These are phyloP conservation scores for Microthlaspi erraticum DNA, from an alignment of 345 rosid species.

Conservation along the genomic window DNA sequence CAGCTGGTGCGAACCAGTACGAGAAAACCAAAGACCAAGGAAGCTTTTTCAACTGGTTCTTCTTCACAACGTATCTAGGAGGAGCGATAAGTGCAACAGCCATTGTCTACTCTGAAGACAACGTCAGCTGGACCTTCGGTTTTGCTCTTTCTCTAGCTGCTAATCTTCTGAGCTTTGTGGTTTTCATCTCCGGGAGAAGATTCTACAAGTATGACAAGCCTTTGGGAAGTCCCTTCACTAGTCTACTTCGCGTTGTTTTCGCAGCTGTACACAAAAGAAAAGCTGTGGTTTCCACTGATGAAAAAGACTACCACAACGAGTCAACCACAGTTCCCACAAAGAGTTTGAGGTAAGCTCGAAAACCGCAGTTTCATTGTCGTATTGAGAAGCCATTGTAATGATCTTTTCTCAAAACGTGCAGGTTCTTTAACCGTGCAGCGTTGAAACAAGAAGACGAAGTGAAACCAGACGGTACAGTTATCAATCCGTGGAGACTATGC, in stretches of 20 bases:
- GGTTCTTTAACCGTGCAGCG: conserved; percentile 48
- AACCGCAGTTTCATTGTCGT: neutral
- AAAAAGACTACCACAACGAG: conserved; percentile 49
- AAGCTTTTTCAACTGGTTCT: conserved; percentile 62
- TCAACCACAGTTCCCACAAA: conserved; percentile 25
- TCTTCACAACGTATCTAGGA: conserved; percentile 40
- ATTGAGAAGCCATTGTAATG: conserved; percentile 7
- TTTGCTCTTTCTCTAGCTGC: conserved; percentile 46
- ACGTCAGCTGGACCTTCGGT: conserved; percentile 57
- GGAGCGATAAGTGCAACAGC: conserved; percentile 42
- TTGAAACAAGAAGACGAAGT: conserved; percentile 51
- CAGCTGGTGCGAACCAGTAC: conserved; percentile 58
- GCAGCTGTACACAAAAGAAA: conserved; percentile 53
- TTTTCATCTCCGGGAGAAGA: conserved; percentile 49
- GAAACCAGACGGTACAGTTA: conserved; percentile 43
- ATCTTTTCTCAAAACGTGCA: neutral
- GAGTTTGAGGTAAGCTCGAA: conserved; percentile 46
- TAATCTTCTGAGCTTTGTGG: conserved; percentile 41
- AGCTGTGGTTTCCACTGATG: conserved; percentile 34
- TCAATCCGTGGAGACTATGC: conserved; percentile 60
- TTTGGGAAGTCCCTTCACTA: conserved; percentile 51
- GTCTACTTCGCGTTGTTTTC: conserved; percentile 52
- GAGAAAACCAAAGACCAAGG: conserved; percentile 44
- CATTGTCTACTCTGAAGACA: conserved; percentile 53
- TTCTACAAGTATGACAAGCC: conserved; percentile 49